Conservation (phyloP, 2,329 filamentous ascomycete genomes). For the Rosellinia necatrix region DNA sequence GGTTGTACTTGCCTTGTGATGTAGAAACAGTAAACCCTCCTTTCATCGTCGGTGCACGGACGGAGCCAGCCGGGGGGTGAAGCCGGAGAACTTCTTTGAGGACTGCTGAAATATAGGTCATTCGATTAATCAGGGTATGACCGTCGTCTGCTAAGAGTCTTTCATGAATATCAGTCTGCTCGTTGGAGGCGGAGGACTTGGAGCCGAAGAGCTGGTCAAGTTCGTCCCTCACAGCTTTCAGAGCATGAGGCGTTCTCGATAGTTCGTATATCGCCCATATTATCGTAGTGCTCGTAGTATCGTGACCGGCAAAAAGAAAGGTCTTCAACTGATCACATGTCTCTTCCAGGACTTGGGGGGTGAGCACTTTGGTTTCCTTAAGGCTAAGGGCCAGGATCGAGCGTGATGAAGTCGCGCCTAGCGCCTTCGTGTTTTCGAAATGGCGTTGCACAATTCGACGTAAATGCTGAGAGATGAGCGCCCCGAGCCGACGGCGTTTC, state of each 20-base stretch:
- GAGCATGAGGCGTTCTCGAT: constrained; percentile 38
- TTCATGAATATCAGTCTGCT: neutral
- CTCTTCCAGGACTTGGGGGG: constrained; percentile 34
- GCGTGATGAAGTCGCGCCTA: neutral
- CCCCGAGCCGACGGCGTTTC: neutral
- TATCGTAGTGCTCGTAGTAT: constrained; percentile 46
- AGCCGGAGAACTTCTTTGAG: constrained; percentile 46
- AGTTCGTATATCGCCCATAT: constrained; percentile 47
- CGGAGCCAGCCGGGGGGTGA: constrained; percentile 42
- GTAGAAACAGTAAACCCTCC: constrained; percentile 37
- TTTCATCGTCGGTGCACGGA: constrained; percentile 36
- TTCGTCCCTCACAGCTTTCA: constrained; percentile 41
- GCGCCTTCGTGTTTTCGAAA: neutral
- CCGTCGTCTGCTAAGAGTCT: constrained; percentile 36
- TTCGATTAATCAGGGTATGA: constrained; percentile 39
- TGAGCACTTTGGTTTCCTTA: neutral
- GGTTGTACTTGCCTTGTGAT: constrained; percentile 7
- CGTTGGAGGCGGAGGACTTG: constrained; percentile 31
- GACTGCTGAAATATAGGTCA: constrained; percentile 45
- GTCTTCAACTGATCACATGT: constrained; percentile 46
- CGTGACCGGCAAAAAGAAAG: constrained; percentile 49
- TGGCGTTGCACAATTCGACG: neutral
- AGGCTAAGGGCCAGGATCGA: neutral
- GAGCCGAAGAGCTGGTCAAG: constrained; percentile 43
- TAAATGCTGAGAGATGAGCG: neutral